Base-by-base conservation (phyloP, 2,329 filamentous ascomycete genomes). In the Hypoxylon sp. region DNA sequence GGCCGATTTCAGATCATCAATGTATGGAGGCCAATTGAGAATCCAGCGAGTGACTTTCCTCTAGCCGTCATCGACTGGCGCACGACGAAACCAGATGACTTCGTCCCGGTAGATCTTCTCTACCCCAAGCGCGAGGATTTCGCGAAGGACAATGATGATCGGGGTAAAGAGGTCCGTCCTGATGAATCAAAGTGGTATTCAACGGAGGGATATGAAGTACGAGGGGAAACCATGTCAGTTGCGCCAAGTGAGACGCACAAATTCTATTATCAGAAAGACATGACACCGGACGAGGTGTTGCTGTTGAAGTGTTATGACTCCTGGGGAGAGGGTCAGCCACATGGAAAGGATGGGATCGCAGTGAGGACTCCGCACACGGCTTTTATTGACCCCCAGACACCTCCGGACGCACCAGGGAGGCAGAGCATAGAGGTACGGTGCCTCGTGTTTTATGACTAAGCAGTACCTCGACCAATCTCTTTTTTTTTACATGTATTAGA, bases 191-290 rank as follows among this genome's bases (percentile, higher is more conserved):
- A 78, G 1, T 74, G 76, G 42, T 75, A 75, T n/a, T 86, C 84
- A 0, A 87, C 84, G 0, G 86, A 86, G 11, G 88, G 88, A 0
- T 92, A 92, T 71, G 86, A 89, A 74, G 84, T 86, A 10, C 66
- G 70, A 46, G 88, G 90, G 19, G 90, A 92, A 80, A 91, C 89
- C 1, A 85, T 89, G 74, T 83, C 82, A 0, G 86, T 92, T 0
- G 81, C 83, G 50, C 84, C 88, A 2, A 91, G 81, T 70, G 84
- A 87, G 6, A 78, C 77, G 14, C 90, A 92, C 76, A 82, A 82
- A 71, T 90, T 90, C 73, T 91, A 86, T 73, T 92, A 91, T 72
- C 81, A 87, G 75, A 91, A 90, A 79, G 89, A 91, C 73, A 91
- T 92, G 90, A 87, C 84, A 51, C 82, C 83, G 3, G 82, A 84